Percentiles rank a stretch among this genome's conserved stretches.
These are phyloP conservation scores for Suillus lakei DNA, from an alignment of 768 basidiomycete genomes.

Conservation along the genomic window DNA sequence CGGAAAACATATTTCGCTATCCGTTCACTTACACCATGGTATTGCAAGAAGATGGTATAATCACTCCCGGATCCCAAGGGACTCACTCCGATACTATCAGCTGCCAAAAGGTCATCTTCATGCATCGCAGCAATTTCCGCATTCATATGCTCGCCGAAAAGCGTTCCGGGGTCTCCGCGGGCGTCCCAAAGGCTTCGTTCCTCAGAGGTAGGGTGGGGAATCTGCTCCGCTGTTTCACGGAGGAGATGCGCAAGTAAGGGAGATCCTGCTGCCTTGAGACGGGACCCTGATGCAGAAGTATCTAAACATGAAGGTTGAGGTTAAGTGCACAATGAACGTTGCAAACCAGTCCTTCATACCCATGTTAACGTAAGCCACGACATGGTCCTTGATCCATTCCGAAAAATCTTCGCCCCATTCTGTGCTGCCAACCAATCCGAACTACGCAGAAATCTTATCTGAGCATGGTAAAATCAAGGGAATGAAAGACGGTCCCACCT, in stretches of 20 bases:
- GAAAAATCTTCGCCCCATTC: constrained; percentile 74
- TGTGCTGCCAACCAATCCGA: constrained; percentile 61
- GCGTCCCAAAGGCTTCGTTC: constrained; percentile 83
- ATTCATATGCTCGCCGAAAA: constrained; percentile 40
- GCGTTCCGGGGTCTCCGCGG: constrained; percentile 51
- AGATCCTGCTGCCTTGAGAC: constrained; percentile 59
- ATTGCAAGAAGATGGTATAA: constrained; percentile 67
- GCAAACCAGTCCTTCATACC: constrained; percentile 31
- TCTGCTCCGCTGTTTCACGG: constrained; percentile 63
- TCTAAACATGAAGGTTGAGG: constrained; percentile 33
- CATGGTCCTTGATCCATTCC: constrained; percentile 56
- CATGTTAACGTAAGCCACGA: constrained; percentile 68
- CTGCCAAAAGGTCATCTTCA: constrained; percentile 20
- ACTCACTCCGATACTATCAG: constrained; percentile 34
- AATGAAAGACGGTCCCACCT: constrained; percentile 37
- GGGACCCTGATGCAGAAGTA: constrained; percentile 54
- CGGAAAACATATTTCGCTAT: background rate
- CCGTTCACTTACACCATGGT: constrained; percentile 47
- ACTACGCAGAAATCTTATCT: constrained; percentile 28
- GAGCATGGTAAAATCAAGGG: background rate
- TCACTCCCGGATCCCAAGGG: constrained; percentile 60
- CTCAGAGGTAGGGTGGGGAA: constrained; percentile 73
- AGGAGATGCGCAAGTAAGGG: constrained; percentile 86
- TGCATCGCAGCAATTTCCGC: constrained; percentile 32
- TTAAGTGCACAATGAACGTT: constrained; percentile 2